Percentiles rank a stretch among this genome's conserved stretches.
phyloP scores from a whole-genome alignment of 2,329 filamentous ascomycete species.

The Blumeria graminis region DNA sequence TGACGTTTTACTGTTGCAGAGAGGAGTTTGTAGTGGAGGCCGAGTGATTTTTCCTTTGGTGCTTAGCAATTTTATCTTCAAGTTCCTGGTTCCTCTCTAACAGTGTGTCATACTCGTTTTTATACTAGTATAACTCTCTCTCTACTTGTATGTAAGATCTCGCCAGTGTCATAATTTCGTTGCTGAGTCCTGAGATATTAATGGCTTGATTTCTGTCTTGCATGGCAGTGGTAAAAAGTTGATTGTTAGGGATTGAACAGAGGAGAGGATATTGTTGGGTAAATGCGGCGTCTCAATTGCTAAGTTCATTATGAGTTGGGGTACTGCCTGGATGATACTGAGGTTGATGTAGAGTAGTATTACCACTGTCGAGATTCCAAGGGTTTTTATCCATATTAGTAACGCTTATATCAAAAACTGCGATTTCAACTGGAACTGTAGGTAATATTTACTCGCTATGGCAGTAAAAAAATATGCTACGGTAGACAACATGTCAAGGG shows the following conservation, averaged over 20 bases:
- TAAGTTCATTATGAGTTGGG: background rate
- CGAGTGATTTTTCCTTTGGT: background rate
- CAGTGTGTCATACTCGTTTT: background rate
- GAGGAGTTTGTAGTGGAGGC: background rate
- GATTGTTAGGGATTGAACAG: background rate
- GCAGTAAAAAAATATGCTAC: too few relatives aligned
- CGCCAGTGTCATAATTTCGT: background rate
- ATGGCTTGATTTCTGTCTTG: background rate
- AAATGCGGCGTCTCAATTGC: background rate
- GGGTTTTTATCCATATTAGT: background rate
- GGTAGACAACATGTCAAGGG: too few relatives aligned
- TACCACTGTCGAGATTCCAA: background rate
- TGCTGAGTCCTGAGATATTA: background rate
- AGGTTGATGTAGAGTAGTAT: background rate
- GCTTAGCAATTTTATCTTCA: background rate
- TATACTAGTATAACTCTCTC: background rate
- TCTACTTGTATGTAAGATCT: background rate
- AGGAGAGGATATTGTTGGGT: background rate
- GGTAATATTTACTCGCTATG: background rate
- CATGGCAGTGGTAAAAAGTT: background rate
- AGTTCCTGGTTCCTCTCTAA: background rate
- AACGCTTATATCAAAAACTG: background rate
- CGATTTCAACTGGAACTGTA: background rate
- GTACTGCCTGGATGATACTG: background rate
- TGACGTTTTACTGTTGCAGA: background rate